Evolutionary conservation across 805 yeast genomes (phyloP).

Genomic region (Ogataea sp.): DNA sequence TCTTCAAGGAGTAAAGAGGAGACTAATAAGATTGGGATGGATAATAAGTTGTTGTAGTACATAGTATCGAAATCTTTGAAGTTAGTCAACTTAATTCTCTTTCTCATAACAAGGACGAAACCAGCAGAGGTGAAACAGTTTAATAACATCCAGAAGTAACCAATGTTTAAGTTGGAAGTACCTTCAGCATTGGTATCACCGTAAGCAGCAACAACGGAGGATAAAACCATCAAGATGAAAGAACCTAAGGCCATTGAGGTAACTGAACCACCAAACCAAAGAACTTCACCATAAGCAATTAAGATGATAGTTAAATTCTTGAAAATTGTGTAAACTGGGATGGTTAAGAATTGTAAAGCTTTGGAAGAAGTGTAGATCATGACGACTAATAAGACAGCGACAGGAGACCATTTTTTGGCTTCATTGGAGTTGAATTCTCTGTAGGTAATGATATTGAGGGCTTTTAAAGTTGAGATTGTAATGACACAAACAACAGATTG

Average conservation of each 20-base stretch:
- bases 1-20: conserved; percentile 79
- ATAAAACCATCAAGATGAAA: conserved; percentile 84
- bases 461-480: conserved; percentile 66
- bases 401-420: conserved; percentile 94
- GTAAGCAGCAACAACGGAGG: conserved; percentile 93
- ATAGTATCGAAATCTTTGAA: conserved; percentile 97
- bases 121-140: conserved; percentile 94
- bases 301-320: conserved; percentile 94
- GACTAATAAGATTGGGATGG: conserved; percentile 79
- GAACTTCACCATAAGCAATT: conserved; percentile 96
- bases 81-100: conserved; percentile 93
- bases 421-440: conserved; percentile 80
- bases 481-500: conserved; percentile 80
- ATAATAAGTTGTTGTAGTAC: conserved; percentile 93
- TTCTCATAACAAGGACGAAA: conserved; percentile 91
- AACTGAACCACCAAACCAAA: conserved; percentile 94
- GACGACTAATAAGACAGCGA: conserved; percentile 76
- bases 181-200: conserved; percentile 46
- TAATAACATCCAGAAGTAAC: conserved; percentile 94
- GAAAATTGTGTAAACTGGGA: conserved; percentile 97
- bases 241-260: conserved; percentile 86
- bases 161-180: conserved; percentile 44
- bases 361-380: conserved; percentile 97
- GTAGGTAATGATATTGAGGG: conserved; percentile 71
- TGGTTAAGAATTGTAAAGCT: conserved; percentile 83